Conservation (phyloP, 768 basidiomycete genomes). For the Mycena maculata region DNA sequence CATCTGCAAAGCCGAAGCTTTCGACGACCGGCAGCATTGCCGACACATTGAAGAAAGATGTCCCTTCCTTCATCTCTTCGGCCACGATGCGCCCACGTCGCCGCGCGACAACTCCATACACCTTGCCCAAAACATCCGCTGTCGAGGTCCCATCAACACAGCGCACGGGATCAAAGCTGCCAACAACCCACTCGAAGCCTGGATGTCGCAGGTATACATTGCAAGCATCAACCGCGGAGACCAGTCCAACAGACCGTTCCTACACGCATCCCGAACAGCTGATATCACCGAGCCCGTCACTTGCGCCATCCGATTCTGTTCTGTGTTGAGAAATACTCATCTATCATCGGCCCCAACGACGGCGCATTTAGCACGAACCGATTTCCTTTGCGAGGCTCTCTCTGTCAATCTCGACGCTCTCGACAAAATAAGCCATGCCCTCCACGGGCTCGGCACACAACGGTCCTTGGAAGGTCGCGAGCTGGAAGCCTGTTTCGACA, state of each 20-base stretch:
- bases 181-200: constrained; percentile 85
- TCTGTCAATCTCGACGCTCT: constrained; percentile 73
- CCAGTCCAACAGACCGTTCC: constrained; percentile 94
- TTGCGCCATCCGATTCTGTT: constrained; percentile 83
- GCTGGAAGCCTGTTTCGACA: constrained; percentile 94
- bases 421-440: constrained; percentile 92
- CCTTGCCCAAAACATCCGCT: constrained; percentile 98
- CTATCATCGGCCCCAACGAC: constrained; percentile 29
- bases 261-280: constrained; percentile 88
- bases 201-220: constrained; percentile 99
- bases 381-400: constrained; percentile 73
- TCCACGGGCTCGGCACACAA: constrained; percentile 95
- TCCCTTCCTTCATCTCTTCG: constrained; percentile 99
- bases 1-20: constrained; percentile 97
- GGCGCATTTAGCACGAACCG: constrained; percentile 54
- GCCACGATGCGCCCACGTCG: constrained; percentile 93
- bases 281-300: constrained; percentile 93
- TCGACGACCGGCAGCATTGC: constrained; percentile 95
- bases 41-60: constrained; percentile 91
- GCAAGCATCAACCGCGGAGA: constrained; percentile 96
- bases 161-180: constrained; percentile 9
- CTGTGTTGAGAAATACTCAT: constrained; percentile 51
- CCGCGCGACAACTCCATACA: constrained; percentile 94
- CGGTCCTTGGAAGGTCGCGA: constrained; percentile 94
- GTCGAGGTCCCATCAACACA: constrained; percentile 28